Base-by-base conservation (phyloP, 2,329 filamentous ascomycete species). In the Paracoccidioides lutzii region DNA sequence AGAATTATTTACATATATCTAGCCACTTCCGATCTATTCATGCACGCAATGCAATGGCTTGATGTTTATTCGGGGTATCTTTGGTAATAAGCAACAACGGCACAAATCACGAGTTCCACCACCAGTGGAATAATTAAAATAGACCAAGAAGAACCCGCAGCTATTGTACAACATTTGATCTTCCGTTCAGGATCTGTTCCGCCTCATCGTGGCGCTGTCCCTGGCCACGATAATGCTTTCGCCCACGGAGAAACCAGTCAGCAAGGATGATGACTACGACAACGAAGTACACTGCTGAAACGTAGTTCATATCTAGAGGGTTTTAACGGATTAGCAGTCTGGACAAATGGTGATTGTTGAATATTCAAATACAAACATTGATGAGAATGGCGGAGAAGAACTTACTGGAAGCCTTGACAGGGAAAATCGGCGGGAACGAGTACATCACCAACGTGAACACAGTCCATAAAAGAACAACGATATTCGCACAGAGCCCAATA, bases 391-490 rank as follows among this genome's bases (percentile, higher is more conserved):
- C n/a, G n/a, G n/a, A 12, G 14, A 5, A 53, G 30, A 28, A 69
- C 68, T 66, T 65, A 71, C 69, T 69, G 30, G 62, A 61, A 37
- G 67, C 60, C 5, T 57, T 61, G 5, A 69, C 71, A 12, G 71
- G 71, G 59, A 66, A 63, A 1, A 61, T 60, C 5, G 66, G 58
- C 7, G 72, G 72, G 62, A 74, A 73, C 28, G 70, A 73, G 63
- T 75, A 75, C 66, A 76, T 73, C 58, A 76, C 58, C 50, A 76
- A 59, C 5, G 74, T 75, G 59, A 79, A 76, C 33, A 71, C 41
- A 0, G 75, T 78, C 75, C 76, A 79, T 12, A 62, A 44, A 12
- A 78, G 64, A 1, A 75, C 62, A 5, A 78, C 66, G 15, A 70
- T 63, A 58, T 78, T 77, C 12, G 71, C 64, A 46, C 72, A 61